Conservation (phyloP, 2,329 filamentous ascomycete genomes). For the Colletotrichum tanaceti region DNA sequence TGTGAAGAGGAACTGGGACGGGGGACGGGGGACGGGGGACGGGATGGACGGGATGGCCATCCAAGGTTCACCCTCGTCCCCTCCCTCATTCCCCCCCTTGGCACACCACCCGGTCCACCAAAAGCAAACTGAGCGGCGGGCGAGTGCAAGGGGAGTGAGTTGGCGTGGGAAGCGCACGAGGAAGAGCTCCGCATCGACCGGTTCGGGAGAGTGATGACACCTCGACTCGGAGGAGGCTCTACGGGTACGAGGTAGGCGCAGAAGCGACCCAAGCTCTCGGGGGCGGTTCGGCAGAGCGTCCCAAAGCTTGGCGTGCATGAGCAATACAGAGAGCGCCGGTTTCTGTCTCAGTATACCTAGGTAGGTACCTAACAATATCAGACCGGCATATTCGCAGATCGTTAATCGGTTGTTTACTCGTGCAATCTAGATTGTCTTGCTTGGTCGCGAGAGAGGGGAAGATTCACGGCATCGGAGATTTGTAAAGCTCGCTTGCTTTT, state of each 20-base stretch:
- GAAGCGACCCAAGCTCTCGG: neutral
- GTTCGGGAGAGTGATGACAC: constrained; percentile 40
- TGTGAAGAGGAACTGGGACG: constrained; percentile 20
- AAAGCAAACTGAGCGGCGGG: constrained; percentile 26
- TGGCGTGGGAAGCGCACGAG: constrained; percentile 23
- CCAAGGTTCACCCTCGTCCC: neutral
- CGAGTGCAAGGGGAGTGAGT: constrained; percentile 10
- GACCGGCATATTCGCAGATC: constrained; percentile 13
- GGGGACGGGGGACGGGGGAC: too few species aligned
- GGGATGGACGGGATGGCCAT: constrained; percentile 1
- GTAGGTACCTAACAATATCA: too few species aligned
- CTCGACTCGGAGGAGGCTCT: constrained; percentile 37
- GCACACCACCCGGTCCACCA: constrained; percentile 32
- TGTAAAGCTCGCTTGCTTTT: neutral
- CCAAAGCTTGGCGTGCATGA: constrained; percentile 15
- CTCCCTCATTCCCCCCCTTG: neutral
- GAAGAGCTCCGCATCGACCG: constrained; percentile 27
- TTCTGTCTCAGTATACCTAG: constrained; percentile 2
- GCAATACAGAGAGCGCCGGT: neutral
- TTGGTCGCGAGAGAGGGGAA: neutral
- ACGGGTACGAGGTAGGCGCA: too few species aligned
- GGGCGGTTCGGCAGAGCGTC: neutral
- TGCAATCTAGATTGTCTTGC: neutral
- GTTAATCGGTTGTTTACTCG: constrained; percentile 13
- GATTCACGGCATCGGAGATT: neutral